Conservation (phyloP, 2,329 filamentous ascomycete species). For the Fusarium sp. region DNA sequence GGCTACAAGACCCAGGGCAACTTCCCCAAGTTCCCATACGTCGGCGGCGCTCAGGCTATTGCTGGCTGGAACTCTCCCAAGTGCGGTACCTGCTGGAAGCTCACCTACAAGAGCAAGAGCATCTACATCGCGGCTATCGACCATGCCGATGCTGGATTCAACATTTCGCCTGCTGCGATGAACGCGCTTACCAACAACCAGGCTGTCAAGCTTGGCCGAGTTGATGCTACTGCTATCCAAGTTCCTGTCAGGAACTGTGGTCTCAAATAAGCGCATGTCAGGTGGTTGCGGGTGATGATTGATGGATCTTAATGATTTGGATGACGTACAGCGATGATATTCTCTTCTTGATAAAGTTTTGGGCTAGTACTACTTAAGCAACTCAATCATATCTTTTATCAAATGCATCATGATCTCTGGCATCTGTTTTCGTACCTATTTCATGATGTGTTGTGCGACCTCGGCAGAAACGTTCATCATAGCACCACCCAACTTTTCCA, state of each 20-base stretch:
- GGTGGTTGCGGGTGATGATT: too few relatives aligned
- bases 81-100: slow-evolving; percentile 71
- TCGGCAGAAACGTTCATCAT: not conserved
- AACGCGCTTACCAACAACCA: slow-evolving; percentile 66
- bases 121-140: slow-evolving; percentile 70
- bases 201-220: slow-evolving; percentile 62
- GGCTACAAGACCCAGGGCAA: slow-evolving; percentile 67
- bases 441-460: not conserved
- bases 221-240: slow-evolving; percentile 63
- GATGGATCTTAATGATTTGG: not conserved
- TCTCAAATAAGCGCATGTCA: not conserved
- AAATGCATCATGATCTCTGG: not conserved
- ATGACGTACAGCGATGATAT: not conserved
- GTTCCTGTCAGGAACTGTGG: slow-evolving; percentile 60
- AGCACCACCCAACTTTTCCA: too few relatives aligned
- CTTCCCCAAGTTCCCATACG: slow-evolving; percentile 65
- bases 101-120: slow-evolving; percentile 63
- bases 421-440: not conserved
- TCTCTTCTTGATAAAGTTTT: not conserved
- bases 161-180: slow-evolving; percentile 67
- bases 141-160: slow-evolving; percentile 62
- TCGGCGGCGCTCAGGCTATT: slow-evolving; percentile 67
- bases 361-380: not conserved
- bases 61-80: slow-evolving; percentile 65
- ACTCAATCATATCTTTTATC: not conserved